Evolutionary conservation across 345 rosid species (phyloP).

Genomic region (Salix koriyanagi): DNA sequence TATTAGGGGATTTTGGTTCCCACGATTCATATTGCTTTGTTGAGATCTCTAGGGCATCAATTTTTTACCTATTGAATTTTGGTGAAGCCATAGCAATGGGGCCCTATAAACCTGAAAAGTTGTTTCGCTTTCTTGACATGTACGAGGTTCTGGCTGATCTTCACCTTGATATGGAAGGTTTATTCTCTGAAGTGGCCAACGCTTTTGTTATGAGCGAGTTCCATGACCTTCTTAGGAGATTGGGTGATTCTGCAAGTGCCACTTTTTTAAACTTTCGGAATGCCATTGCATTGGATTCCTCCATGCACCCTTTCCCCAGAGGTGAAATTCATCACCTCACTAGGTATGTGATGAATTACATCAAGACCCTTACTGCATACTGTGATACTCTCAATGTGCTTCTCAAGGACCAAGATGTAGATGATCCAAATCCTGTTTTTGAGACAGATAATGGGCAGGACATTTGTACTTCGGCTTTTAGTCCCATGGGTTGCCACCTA

Average conservation of each 20-base stretch:
- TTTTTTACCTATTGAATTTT: constrained; percentile 57
- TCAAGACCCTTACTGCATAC: constrained; percentile 54
- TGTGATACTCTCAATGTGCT: constrained; percentile 45
- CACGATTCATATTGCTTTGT: constrained; percentile 39
- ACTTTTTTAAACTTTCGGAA: constrained; percentile 47
- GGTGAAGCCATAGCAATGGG: constrained; percentile 68
- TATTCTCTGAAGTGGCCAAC: constrained; percentile 48
- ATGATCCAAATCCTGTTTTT: constrained; percentile 24
- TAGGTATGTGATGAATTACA: constrained; percentile 75
- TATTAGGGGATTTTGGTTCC: constrained; percentile 49
- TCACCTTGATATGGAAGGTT: constrained; percentile 42
- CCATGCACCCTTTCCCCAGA: constrained; percentile 39
- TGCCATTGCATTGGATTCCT: constrained; percentile 42
- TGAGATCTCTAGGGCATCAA: constrained; percentile 45
- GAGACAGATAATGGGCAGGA: constrained; percentile 30
- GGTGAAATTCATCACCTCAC: constrained; percentile 66
- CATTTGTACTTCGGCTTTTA: constrained; percentile 33
- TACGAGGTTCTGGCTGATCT: constrained; percentile 52
- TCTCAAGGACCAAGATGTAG: constrained; percentile 38
- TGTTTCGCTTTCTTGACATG: constrained; percentile 64
- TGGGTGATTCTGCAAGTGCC: constrained; percentile 40
- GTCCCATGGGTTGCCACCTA: constrained; percentile 55
- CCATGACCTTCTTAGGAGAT: constrained; percentile 38
- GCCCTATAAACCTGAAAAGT: constrained; percentile 54
- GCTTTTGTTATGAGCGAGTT: constrained; percentile 48